Base-by-base conservation (phyloP, 208 protist species). In the Trypanosoma scelopori region DNA sequence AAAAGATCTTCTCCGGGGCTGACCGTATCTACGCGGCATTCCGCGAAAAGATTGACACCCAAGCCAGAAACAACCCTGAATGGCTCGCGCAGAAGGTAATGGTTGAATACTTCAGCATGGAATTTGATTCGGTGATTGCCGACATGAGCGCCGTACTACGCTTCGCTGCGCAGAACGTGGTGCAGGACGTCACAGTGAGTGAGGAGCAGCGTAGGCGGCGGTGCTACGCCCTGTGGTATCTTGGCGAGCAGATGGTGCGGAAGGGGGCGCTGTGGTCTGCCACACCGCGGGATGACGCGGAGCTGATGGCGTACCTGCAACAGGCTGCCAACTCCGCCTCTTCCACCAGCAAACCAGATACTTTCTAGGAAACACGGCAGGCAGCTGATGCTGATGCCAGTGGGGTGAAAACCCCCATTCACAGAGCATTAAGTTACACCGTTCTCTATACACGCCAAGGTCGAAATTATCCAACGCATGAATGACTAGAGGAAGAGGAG, bases 21-120 rank as follows among this genome's bases (percentile, higher is more conserved):
- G 80, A 82, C 45, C 78, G 82, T 64, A 62, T 95, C 28, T 84
- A 60, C 52, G 56, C 68, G 12, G 81, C 74, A 20, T 80, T 85
- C 51, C 59, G 67, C 5, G 81, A 79, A 18, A 76, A 90, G 61
- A 75, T 83, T 47, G 69, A 72, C 46, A 55, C 56, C 1, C 25
- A 16, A 45, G 41, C 55, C 42, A 53, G 60, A 28, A 57, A 66
- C 27, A 64, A 64, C 61, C n/a, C 28, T 25, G 56, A 62, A 25
- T 84, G 60, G 69, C 43, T 89, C 9, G 78, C 77, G 15, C 67
- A 67, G 13, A 83, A 84, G 56, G 23, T 95, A 32, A 80, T 90
- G 65, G 22, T 76, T 3, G 89, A 95, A 64, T 95, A 90, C 73
- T 88, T 95, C 48, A 87, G 81, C 61, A 84, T 95, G 74, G 89